phyloP scores from a whole-genome alignment of 1,284 basidiomycete species.

The Schizophyllum commune region DNA sequence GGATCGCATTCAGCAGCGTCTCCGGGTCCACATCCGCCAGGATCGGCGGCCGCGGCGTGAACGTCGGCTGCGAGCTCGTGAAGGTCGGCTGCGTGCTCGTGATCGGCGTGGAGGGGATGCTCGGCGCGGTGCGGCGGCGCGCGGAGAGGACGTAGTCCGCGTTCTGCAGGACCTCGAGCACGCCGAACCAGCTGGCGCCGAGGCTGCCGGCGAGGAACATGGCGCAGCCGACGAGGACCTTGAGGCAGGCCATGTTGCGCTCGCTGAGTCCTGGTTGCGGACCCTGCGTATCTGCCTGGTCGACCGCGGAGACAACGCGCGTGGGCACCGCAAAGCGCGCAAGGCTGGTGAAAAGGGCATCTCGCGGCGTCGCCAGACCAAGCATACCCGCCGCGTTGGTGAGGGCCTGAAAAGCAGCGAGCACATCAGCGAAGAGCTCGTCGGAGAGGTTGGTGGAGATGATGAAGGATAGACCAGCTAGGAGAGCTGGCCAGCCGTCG shows the following conservation, averaged over 20 bases:
- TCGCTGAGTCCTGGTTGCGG: slow-evolving; percentile 77
- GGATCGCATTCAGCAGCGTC: slow-evolving; percentile 63
- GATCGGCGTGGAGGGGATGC: slow-evolving; percentile 14
- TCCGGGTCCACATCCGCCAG: slow-evolving; percentile 74
- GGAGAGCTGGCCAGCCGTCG: slow-evolving; percentile 82
- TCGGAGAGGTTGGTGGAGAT: slow-evolving; percentile 86
- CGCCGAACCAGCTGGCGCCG: slow-evolving; percentile 84
- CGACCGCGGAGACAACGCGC: slow-evolving; percentile 78
- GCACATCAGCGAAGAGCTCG: slow-evolving; percentile 78
- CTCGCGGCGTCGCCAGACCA: slow-evolving; percentile 78
- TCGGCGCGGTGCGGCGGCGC: slow-evolving; percentile 27
- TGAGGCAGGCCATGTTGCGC: slow-evolving; percentile 86
- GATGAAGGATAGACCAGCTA: slow-evolving; percentile 84
- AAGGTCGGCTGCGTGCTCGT: neutral
- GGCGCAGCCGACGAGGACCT: slow-evolving; percentile 73
- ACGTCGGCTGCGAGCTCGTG: too few species aligned
- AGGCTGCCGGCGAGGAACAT: slow-evolving; percentile 81
- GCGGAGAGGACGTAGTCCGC: slow-evolving; percentile 82
- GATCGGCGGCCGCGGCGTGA: slow-evolving; percentile 41
- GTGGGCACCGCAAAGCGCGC: slow-evolving; percentile 86
- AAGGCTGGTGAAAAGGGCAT: slow-evolving; percentile 85
- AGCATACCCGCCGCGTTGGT: slow-evolving; percentile 89
- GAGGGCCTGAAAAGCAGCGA: slow-evolving; percentile 77
- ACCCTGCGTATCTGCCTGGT: slow-evolving; percentile 58
- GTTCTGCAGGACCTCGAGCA: slow-evolving; percentile 87